Conservation (phyloP, 1,284 basidiomycete species). For the Hypsizygus ulmarius region DNA sequence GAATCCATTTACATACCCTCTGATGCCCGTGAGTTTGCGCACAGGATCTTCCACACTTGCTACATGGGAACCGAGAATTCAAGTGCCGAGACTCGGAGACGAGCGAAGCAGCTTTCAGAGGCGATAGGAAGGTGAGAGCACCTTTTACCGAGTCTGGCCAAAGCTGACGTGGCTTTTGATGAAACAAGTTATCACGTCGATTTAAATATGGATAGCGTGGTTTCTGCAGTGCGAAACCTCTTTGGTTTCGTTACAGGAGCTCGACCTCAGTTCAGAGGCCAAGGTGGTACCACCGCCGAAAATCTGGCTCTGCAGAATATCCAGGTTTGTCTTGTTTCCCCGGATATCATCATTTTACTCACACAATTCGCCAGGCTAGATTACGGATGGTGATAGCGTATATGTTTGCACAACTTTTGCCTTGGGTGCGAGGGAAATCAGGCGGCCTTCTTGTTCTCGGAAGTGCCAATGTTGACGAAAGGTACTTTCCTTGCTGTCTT, state of each 20-base stretch:
- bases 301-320: conserved; percentile 98
- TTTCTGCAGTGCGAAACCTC: conserved; percentile 79
- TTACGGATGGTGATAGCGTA: conserved; percentile 97
- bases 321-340: conserved; percentile 49
- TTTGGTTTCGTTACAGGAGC: conserved; percentile 84
- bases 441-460: conserved; percentile 94
- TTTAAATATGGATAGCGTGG: conserved; percentile 93
- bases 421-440: conserved; percentile 83
- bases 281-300: conserved; percentile 86
- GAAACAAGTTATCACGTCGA: conserved; percentile 83
- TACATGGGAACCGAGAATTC: conserved; percentile 99
- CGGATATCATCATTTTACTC: conserved; percentile 1
- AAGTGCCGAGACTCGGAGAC: conserved; percentile 77
- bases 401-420: conserved; percentile 94
- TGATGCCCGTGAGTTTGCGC: conserved; percentile 84
- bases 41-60: conserved; percentile 93
- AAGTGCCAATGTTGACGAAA: conserved; percentile 98
- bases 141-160: neutral
- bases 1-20: conserved; percentile 80
- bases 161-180: neutral
- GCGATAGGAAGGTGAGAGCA: conserved; percentile 80
- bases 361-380: conserved; percentile 57
- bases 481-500: conserved; percentile 39
- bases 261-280: conserved; percentile 83
- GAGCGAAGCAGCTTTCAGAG: conserved; percentile 84